Evolutionary conservation across 257 asterid species (phyloP).

Genomic region (Solanum appendiculatum): DNA sequence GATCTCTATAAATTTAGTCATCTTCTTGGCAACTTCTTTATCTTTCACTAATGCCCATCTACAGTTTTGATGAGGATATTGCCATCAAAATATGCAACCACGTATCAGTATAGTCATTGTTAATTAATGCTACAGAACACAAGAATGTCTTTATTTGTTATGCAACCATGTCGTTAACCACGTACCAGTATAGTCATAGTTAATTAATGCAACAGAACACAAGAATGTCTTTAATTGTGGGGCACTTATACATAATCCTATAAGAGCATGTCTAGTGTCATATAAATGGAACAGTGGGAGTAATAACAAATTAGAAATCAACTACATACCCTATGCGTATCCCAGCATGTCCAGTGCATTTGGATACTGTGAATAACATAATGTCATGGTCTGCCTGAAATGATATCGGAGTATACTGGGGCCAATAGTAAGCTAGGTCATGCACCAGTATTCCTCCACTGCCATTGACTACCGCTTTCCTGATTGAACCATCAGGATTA

Average conservation of each 20-base stretch:
- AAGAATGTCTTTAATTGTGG: neutral
- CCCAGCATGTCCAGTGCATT: slow-evolving; percentile 95
- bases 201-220: neutral
- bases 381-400: slow-evolving; percentile 64
- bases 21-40: slow-evolving; percentile 55
- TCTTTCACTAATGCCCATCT: slow-evolving; percentile 96
- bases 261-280: neutral
- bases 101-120: neutral
- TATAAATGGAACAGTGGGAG: neutral
- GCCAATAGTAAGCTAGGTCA: slow-evolving; percentile 95
- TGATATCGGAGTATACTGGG: slow-evolving; percentile 71
- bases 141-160: neutral
- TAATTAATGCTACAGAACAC: neutral
- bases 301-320: neutral
- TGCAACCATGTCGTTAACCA: neutral
- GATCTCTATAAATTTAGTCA: slow-evolving; percentile 69
- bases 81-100: neutral
- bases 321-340: slow-evolving; percentile 65
- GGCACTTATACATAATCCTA: neutral
- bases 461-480: slow-evolving; percentile 60
- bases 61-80: slow-evolving; percentile 3
- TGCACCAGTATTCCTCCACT: slow-evolving; percentile 37
- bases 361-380: slow-evolving; percentile 86
- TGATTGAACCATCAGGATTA: slow-evolving; percentile 79
- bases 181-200: neutral